Evolutionary conservation across 1,139 yeast genomes (phyloP), one percentile per base, ranked within the genome.

Genomic region (Pichia sp.): DNA sequence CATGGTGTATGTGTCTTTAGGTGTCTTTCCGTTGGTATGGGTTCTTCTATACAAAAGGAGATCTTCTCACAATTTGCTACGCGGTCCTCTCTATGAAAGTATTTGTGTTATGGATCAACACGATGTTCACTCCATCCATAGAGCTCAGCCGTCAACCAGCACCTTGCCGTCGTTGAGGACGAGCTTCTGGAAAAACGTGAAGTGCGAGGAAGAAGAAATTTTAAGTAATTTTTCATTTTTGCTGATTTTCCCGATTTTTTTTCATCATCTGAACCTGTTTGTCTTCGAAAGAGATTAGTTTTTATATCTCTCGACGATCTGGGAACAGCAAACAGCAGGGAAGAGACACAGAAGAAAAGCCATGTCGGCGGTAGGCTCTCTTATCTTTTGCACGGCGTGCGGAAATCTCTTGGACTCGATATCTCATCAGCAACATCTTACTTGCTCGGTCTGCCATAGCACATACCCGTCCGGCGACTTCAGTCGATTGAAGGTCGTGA

Each of bases 351-450:
- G 32, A 32, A 6, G 36, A 32, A 8, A 2, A 29, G 23, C 11
- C 23, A 90, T 93, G 98, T 89, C 97, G 56, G 96, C 85, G 36
- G 96, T 93, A 49, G 99, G 99, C 30, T 87, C 96, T 53, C 81
- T 93, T 66, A 92, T 93, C 61, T 93, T 93, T 72, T 93, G 99
- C 70, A 79, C 84, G n/a, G 88, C 84, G 65, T 93, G 99, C 70
- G 99, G 99, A 65, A 89, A 87, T 67, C 78, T 93, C 57, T 77
- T 93, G 59, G 96, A 90, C 64, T 78, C 89, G 30, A 81, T 79
- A 32, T 75, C 83, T 11, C 78, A 82, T 57, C 75, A 76, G 31
- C 59, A 58, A 51, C 54, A 54, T 15, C 53, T 61, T 3, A 52
- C 42, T 26, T 61, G 64, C 47, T 47, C 45, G 11, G 82, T 87